These are phyloP conservation scores for Terfezia claveryi DNA, from an alignment of 495 filamentous ascomycete genomes.

Conservation along the genomic window DNA sequence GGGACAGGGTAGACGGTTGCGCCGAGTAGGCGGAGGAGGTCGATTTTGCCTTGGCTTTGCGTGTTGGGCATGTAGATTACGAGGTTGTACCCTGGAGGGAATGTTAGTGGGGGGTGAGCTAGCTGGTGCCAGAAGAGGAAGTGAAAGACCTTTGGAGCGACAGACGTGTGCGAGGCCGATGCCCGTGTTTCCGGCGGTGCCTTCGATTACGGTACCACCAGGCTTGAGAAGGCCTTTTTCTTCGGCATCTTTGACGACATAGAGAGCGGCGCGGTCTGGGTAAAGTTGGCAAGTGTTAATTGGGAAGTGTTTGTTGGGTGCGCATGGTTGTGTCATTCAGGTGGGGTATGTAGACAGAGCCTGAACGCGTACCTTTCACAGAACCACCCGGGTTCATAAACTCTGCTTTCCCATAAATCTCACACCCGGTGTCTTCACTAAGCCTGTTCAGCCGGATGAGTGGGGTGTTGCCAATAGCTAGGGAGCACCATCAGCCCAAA, in stretches of 20 bases:
- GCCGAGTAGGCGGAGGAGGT: slow-evolving; percentile 71
- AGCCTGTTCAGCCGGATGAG: slow-evolving; percentile 73
- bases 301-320: background rate
- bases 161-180: slow-evolving; percentile 96
- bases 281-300: background rate
- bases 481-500: slow-evolving; percentile 7
- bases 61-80: slow-evolving; percentile 99
- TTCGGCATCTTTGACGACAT: slow-evolving; percentile 84
- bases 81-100: slow-evolving; percentile 43
- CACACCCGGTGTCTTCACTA: slow-evolving; percentile 81
- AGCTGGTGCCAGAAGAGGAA: slow-evolving; percentile 33
- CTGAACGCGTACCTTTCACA: slow-evolving; percentile 35
- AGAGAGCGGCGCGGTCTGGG: slow-evolving; percentile 70
- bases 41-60: slow-evolving; percentile 79
- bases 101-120: slow-evolving; percentile 57
- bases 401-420: slow-evolving; percentile 88
- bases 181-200: slow-evolving; percentile 91
- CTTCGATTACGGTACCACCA: slow-evolving; percentile 88
- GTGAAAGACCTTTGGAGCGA: slow-evolving; percentile 39
- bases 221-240: slow-evolving; percentile 56
- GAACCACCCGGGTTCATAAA: slow-evolving; percentile 96
- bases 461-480: slow-evolving; percentile 93
- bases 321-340: background rate
- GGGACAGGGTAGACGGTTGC: slow-evolving; percentile 98
- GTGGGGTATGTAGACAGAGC: too few relatives aligned